phyloP scores from a whole-genome alignment of 108 stramenopile species.

The Nitzschia sp. region DNA sequence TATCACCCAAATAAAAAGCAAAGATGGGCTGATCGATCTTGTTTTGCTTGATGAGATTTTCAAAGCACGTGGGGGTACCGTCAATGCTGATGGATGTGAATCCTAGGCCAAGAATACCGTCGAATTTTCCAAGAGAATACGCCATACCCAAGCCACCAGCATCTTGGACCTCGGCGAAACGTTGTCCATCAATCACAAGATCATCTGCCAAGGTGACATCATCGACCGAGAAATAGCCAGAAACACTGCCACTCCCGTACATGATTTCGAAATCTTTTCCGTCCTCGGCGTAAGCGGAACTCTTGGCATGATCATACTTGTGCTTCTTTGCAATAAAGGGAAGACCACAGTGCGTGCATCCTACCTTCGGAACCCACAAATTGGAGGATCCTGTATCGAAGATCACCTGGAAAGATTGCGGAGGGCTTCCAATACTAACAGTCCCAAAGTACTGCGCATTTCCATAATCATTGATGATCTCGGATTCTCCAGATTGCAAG shows the following conservation, averaged over 20 bases:
- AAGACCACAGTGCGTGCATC: conserved; percentile 69
- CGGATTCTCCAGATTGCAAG: conserved; percentile 48
- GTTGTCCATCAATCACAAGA: conserved; percentile 60
- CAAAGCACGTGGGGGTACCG: conserved; percentile 88
- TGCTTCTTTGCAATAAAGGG: conserved; percentile 58
- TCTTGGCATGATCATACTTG: conserved; percentile 64
- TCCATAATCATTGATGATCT: conserved; percentile 84
- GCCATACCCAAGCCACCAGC: conserved; percentile 97
- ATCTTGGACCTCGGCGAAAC: conserved; percentile 90
- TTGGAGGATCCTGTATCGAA: conserved; percentile 98
- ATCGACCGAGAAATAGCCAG: conserved; percentile 74
- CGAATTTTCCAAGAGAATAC: conserved; percentile 94
- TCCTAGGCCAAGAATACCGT: conserved; percentile 97
- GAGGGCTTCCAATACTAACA: conserved; percentile 77
- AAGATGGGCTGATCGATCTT: conserved; percentile 81
- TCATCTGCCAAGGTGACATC: conserved; percentile 74
- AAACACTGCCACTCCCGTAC: conserved; percentile 87
- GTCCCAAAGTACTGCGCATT: conserved; percentile 86
- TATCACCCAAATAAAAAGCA: conserved; percentile 96
- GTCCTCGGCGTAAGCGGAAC: conserved; percentile 57
- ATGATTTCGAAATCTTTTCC: conserved; percentile 83
- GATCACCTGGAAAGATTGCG: conserved; percentile 90
- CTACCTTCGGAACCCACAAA: conserved; percentile 94
- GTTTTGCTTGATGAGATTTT: conserved; percentile 88
- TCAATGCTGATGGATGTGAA: conserved; percentile 91